Evolutionary conservation across 148 eudicot species (phyloP), one percentile per base, ranked within the genome.

Genomic region (Rhododendron simsii): DNA sequence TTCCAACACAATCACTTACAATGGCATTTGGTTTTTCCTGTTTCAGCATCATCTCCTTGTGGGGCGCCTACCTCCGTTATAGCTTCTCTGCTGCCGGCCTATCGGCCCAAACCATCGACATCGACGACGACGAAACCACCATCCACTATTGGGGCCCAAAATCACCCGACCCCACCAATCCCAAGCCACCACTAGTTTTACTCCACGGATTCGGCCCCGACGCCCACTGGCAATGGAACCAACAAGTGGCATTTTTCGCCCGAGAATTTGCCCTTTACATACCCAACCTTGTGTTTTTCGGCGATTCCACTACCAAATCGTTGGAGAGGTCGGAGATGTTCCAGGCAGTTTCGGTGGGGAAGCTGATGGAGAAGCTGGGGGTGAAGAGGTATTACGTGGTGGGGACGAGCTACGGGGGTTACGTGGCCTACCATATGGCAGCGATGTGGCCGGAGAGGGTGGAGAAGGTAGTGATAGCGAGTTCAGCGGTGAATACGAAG

Each of bases 341-440:
- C 45, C 95, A 93, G 88, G 95, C 95, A 21, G 51, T 8, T 2
- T 85, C 85, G 28, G 51, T 93, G 4, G 91, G 53, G 0, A 91
- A 89, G 44, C 83, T 93, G n/a, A 63, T 92, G 82, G 93, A 93
- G 44, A 89, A 88, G 78, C 69, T 91, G 1, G 92, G 93, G 5
- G 76, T 93, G 35, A 6, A 75, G 16, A 89, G 88, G 89, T 90
- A 89, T 33, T 84, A 88, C 48, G 87, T 91, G 4, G 89, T 90
- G 23, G 95, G 95, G 45, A 93, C 92, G 41, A 93, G 95, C 85
- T 93, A 93, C 53, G 95, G 95, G 0, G 95, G 95, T 4, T 90
- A 89, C 53, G 95, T 93, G 86, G 93, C 93, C 48, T 93, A 93
- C 63, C 81, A 45, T 0, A 85, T 93, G 92, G 93, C 92, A 79